Conservation (phyloP, 805 yeast species). For the Ogataea pignaliae region DNA sequence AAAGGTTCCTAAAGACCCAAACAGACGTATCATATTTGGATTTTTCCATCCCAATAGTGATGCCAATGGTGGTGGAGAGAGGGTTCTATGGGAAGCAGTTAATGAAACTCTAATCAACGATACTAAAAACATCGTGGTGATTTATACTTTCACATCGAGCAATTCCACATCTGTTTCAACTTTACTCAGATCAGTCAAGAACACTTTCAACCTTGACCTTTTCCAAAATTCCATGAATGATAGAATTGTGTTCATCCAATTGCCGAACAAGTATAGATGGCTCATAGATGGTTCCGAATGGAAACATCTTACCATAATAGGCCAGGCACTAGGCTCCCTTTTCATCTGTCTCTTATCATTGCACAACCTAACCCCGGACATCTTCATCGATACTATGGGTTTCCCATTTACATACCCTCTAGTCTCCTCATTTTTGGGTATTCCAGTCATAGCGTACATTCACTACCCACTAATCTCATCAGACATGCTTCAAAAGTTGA, state of each 20-base stretch:
- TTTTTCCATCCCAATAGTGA: slow-evolving; percentile 94
- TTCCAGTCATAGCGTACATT: slow-evolving; percentile 85
- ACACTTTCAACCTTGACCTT: slow-evolving; percentile 26
- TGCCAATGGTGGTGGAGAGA: slow-evolving; percentile 98
- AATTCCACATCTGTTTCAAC: slow-evolving; percentile 21
- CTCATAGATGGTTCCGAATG: slow-evolving; percentile 69
- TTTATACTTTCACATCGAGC: slow-evolving; percentile 46
- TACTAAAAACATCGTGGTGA: slow-evolving; percentile 49
- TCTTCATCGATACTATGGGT: slow-evolving; percentile 95
- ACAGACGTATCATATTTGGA: slow-evolving; percentile 56
- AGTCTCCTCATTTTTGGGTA: slow-evolving; percentile 47
- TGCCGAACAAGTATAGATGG: slow-evolving; percentile 34
- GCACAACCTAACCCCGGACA: slow-evolving; percentile 67
- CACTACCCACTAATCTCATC: slow-evolving; percentile 89
- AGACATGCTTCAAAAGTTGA: slow-evolving; percentile 75
- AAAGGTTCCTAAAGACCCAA: slow-evolving; percentile 26
- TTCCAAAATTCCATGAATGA: slow-evolving; percentile 18
- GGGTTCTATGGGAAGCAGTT: slow-evolving; percentile 94
- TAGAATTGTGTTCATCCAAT: slow-evolving; percentile 29
- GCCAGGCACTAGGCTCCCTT: slow-evolving; percentile 82
- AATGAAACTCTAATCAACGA: slow-evolving; percentile 54
- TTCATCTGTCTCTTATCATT: slow-evolving; percentile 69
- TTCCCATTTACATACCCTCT: slow-evolving; percentile 82
- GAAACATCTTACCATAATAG: slow-evolving; percentile 76
- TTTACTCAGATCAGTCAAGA: slow-evolving; percentile 19